Percentiles rank a stretch among this genome's conserved stretches.
Evolutionary conservation across 257 asterid species (phyloP).

Genomic region (Leonotis leonurus): DNA sequence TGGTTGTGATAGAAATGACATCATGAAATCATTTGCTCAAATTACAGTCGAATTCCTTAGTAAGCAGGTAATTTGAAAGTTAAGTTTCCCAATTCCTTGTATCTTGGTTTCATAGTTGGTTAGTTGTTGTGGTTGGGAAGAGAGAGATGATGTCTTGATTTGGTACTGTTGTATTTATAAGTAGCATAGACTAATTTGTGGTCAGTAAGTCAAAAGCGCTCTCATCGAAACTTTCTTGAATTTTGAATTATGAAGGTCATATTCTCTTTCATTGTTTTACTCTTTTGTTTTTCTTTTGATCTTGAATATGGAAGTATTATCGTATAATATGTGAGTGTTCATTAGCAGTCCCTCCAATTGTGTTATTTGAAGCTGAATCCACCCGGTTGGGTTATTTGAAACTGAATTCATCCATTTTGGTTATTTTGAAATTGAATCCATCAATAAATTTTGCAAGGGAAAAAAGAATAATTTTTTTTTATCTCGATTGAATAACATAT

Average conservation of each 20-base stretch:
- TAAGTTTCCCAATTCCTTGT: not conserved
- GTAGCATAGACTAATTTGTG: not conserved
- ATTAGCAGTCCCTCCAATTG: not conserved
- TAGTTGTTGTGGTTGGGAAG: not conserved
- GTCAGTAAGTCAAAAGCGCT: no score
- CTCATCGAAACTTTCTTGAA: not conserved
- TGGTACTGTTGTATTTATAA: not conserved
- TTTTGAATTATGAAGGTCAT: not conserved
- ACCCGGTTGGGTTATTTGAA: not conserved
- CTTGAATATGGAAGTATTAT: not conserved
- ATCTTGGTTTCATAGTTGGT: slow-evolving; percentile 7
- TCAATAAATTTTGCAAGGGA: not conserved
- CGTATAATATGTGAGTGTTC: not conserved
- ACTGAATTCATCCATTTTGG: no score
- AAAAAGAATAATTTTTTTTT: not conserved
- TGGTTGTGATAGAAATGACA: slow-evolving; percentile 66
- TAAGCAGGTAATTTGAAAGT: slow-evolving; percentile 55
- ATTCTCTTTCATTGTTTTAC: not conserved
- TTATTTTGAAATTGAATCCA: no score
- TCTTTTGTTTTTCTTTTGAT: not conserved
- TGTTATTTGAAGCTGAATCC: no score
- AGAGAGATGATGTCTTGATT: no score
- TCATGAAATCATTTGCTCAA: slow-evolving; percentile 69
- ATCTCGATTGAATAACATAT: not conserved
- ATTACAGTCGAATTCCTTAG: slow-evolving; percentile 85